Percentiles rank a stretch among this genome's conserved stretches.
Evolutionary conservation across 1,139 yeast genomes (phyloP).

Genomic region (Debaryomyces psychrophilus): DNA sequence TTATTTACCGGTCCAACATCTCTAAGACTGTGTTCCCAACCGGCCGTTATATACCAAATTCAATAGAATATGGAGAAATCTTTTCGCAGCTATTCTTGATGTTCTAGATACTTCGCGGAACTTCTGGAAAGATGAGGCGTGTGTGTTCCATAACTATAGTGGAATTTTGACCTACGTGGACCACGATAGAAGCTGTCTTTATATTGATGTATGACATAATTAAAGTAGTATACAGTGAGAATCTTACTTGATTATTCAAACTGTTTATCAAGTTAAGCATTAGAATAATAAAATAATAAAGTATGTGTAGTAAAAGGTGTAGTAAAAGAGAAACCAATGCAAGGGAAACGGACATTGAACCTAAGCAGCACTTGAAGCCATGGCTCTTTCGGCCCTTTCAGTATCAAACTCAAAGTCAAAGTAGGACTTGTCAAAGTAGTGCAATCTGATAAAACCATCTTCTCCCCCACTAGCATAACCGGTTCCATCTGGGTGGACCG

Average conservation of each 20-base stretch:
- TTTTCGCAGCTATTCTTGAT: slow-evolving; percentile 6
- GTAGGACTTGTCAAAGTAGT: slow-evolving; percentile 88
- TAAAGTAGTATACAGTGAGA: slow-evolving; percentile 9
- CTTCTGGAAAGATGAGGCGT: slow-evolving; percentile 3
- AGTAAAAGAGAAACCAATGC: slow-evolving; percentile 8
- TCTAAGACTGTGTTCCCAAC: background rate
- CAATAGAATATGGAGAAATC: background rate
- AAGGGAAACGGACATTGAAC: slow-evolving; percentile 2
- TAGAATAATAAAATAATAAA: slow-evolving; percentile 5
- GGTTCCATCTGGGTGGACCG: slow-evolving; percentile 92
- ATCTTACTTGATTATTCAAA: slow-evolving; percentile 8
- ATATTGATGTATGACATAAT: slow-evolving; percentile 7
- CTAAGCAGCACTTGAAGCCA: slow-evolving; percentile 37
- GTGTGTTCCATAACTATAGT: background rate
- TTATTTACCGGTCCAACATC: background rate
- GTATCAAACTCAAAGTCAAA: slow-evolving; percentile 92
- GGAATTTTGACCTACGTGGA: background rate
- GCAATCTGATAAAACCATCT: slow-evolving; percentile 96
- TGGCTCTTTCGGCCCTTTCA: slow-evolving; percentile 72
- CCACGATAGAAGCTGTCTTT: background rate
- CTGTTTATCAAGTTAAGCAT: slow-evolving; percentile 8
- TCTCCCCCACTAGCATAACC: slow-evolving; percentile 97
- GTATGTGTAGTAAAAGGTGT: background rate
- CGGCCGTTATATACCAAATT: background rate
- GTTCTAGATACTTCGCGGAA: slow-evolving; percentile 6